phyloP scores from a whole-genome alignment of 2,329 filamentous ascomycete species.

The Cladosporium sp. region DNA sequence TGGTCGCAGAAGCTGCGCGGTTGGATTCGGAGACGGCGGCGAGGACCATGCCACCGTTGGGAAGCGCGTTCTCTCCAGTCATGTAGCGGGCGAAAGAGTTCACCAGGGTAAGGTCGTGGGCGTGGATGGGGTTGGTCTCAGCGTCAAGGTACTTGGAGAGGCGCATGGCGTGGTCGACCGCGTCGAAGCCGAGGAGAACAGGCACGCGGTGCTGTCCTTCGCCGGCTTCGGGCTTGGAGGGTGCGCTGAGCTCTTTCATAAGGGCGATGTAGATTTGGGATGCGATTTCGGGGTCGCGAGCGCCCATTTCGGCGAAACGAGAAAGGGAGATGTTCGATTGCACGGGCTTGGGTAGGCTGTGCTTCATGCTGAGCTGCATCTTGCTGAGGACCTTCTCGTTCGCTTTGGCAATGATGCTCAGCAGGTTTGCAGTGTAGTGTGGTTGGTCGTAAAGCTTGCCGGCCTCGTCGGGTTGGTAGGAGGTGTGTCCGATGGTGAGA shows the following conservation, averaged over 20 bases:
- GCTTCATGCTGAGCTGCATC: conserved; percentile 48
- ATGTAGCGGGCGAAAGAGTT: conserved; percentile 71
- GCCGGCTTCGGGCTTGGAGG: conserved; percentile 34
- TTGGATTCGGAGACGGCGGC: conserved; percentile 73
- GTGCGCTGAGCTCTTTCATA: conserved; percentile 69
- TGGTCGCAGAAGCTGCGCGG: conserved; percentile 57
- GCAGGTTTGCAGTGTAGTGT: conserved; percentile 67
- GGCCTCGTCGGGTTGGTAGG: conserved; percentile 63
- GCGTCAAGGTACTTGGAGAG: conserved; percentile 70
- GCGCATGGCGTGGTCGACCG: conserved; percentile 76
- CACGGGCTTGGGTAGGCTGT: conserved; percentile 57
- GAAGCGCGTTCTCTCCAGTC: conserved; percentile 50
- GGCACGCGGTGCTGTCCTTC: conserved; percentile 49
- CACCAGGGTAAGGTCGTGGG: conserved; percentile 76
- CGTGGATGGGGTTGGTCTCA: conserved; percentile 70
- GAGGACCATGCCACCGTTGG: conserved; percentile 75
- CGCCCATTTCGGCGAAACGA: conserved; percentile 63
- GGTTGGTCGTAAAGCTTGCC: conserved; percentile 68
- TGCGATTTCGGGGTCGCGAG: conserved; percentile 70
- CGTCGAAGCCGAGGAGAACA: conserved; percentile 74
- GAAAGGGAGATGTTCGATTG: conserved; percentile 59
- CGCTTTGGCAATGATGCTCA: conserved; percentile 67
- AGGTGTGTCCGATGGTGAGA: conserved; percentile 71
- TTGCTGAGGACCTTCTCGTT: conserved; percentile 62
- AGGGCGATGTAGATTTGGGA: conserved; percentile 78